Evolutionary conservation across 2,329 filamentous ascomycete species (phyloP).

Genomic region (Pseudopyrenochaeta lycopersici): DNA sequence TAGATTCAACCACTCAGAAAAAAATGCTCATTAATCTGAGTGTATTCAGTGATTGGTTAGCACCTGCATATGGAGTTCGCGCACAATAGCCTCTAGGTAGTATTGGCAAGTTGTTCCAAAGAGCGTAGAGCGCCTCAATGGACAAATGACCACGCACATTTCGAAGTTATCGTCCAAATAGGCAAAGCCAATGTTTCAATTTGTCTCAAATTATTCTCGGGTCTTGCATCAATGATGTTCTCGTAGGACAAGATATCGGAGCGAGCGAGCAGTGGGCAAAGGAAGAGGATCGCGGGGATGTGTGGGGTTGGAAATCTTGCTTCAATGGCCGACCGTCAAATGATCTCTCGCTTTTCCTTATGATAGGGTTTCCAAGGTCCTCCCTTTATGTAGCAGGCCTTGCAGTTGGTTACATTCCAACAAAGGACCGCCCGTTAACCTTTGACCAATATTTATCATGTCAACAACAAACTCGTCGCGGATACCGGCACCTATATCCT

Average conservation of each 20-base stretch:
- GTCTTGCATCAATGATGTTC: neutral
- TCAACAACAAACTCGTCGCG: neutral
- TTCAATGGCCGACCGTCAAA: neutral
- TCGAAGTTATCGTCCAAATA: neutral
- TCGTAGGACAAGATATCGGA: neutral
- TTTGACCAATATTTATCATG: neutral
- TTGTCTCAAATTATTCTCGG: conserved; percentile 1
- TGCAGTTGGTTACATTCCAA: neutral
- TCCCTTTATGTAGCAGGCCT: neutral
- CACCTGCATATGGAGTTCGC: neutral
- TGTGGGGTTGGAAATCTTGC: neutral
- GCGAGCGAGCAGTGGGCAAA: neutral
- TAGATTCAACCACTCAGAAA: neutral
- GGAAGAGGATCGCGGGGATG: neutral
- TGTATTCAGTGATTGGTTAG: neutral
- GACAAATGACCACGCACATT: neutral
- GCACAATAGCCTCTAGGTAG: neutral
- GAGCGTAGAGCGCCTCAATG: neutral
- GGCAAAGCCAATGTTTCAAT: neutral
- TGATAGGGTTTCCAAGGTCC: neutral
- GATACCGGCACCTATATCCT: conserved; percentile 4
- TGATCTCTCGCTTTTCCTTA: neutral
- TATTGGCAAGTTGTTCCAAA: neutral
- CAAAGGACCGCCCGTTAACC: neutral
- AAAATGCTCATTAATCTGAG: neutral